Base-by-base conservation (phyloP, 1,284 basidiomycete species). In the Melampsora larici-populina region DNA sequence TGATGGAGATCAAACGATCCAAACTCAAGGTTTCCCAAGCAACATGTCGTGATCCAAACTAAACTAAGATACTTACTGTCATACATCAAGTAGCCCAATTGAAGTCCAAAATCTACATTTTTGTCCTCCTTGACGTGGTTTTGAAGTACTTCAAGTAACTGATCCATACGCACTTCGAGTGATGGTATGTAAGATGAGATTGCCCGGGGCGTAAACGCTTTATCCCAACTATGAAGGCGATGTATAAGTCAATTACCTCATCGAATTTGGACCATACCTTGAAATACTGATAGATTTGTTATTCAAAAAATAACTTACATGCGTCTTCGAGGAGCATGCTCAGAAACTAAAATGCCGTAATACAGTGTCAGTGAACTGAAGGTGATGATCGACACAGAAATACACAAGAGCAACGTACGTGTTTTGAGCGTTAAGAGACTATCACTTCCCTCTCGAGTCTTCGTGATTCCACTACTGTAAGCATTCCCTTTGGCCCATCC, bases 381-480 rank as follows among this genome's bases (percentile, higher is more conserved):
- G 29, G 24, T 26, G 18, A 24, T 60, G 24, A 31, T 60, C 7
- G 7, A 17, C 40, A 17, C 33, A 40, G 40, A 24, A 62, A 62
- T 6, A 26, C 18, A 31, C n/a, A 58, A n/a, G 24, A 49, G 21
- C 1, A 43, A 72, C 70, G 48, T 15, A 72, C 70, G 63, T n/a
- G 70, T 46, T 48, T 72, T 72, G 33, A 72, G 55, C 51, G 70
- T 72, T 18, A 72, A 72, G 4, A 72, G 40, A 18, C 70, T 72
- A 21, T 72, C 70, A 29, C 70, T 60, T 24, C 70, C 70, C 13
- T 21, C 24, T 43, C 63, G 58, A 17, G 43, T 60, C 48, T 72
- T 72, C 4, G 70, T 64, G 58, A 72, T 40, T 46, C 70, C 70
- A 62, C 70, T 72, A 72, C 63, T 60, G 63, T 72, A 72, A 46